Base-by-base conservation (phyloP, 2,329 filamentous ascomycete genomes). In the Ophiocordyceps camponoti-leonardi region DNA sequence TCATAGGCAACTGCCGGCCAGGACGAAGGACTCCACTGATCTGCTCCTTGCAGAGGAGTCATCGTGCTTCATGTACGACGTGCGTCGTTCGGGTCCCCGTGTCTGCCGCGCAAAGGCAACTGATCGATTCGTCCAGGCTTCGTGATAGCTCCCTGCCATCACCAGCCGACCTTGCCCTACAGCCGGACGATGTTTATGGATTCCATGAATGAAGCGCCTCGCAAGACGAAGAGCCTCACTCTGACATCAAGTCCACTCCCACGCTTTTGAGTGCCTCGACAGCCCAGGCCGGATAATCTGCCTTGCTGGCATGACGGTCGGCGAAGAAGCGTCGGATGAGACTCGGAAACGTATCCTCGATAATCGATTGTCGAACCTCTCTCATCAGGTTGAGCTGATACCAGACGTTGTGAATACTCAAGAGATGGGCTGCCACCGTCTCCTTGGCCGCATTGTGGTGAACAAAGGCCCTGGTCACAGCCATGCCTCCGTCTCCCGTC, bases 401-500 rank as follows among this genome's bases (percentile, higher is more conserved):
- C 67, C 87, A 86, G 23, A 98, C 86, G 58, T 98, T 98, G 62
- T 98, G 92, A 58, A 96, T 86, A 1, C 86, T 94, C 46, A 98
- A 67, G 22, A 86, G 68, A 58, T 77, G 72, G 16, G 93, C 92
- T 8, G 90, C 86, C 1, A 86, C 88, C 0, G 92, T 98, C 68
- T 98, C 92, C 65, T 98, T 98, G 26, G 83, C 82, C 0, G 85
- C 81, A 51, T 94, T 79, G 65, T 98, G 92, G 59, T 95, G 81
- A 43, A 96, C 79, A 62, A 87, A 95, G 4, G 92, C 88, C 50
- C 84, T 73, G 3, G 88, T 94, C 52, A 96, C 76, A 16, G 83
- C 86, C 50, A 95, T 66, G 0, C 83, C 81, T 26, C 82, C 84
- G 28, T 83, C 71, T 6, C 71, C 72, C 42, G 67, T 65, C 45